Base-by-base conservation (phyloP, 2,329 filamentous ascomycete genomes). In the Botryotinia globosa region DNA sequence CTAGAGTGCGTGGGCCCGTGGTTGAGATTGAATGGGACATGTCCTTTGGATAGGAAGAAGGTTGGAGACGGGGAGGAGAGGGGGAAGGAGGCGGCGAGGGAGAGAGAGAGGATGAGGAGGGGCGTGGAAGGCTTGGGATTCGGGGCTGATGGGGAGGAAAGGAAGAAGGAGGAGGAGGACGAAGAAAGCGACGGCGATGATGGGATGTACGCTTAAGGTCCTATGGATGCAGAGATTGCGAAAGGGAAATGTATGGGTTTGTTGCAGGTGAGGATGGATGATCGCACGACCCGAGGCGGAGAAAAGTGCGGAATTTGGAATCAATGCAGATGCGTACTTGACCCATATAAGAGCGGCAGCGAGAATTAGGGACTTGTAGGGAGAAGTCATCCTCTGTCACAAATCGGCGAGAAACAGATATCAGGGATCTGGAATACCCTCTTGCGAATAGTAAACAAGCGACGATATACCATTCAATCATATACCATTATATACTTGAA, bases 1-100 rank as follows among this genome's bases (percentile, higher is more conserved):
- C 81, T 91, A n/a, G 89, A 91, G 82, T 91, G 89, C 77, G 88
- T 91, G 2, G 87, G 85, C 5, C 89, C 89, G 10, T 91, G 89
- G 89, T 80, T 91, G 79, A 82, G 85, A 80, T 85, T 87, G 77
- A 89, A 91, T 81, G 89, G 89, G 54, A 90, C 85, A 45, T 91
- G 89, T 79, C 89, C 89, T 56, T 83, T 91, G 82, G 90, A 89
- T 80, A 82, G 89, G 74, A 85, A 87, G 79, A 87, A 89, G 77
- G 81, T 91, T 81, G 85, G 70, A 9, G 70, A 72, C 48, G 70
- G 70, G 10, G 70, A 72, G 62, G 77, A 72, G 39, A 72, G 39
- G 12, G 39, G 22, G 10, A 75, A 64, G 71, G 75, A 58, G 74
- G 74, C 65, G 75, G 74, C 70, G 74, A 75, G 51, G 87, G 89